These are phyloP conservation scores for Phlebopus sp. DNA, from an alignment of 1,284 basidiomycete genomes.

Conservation along the genomic window DNA sequence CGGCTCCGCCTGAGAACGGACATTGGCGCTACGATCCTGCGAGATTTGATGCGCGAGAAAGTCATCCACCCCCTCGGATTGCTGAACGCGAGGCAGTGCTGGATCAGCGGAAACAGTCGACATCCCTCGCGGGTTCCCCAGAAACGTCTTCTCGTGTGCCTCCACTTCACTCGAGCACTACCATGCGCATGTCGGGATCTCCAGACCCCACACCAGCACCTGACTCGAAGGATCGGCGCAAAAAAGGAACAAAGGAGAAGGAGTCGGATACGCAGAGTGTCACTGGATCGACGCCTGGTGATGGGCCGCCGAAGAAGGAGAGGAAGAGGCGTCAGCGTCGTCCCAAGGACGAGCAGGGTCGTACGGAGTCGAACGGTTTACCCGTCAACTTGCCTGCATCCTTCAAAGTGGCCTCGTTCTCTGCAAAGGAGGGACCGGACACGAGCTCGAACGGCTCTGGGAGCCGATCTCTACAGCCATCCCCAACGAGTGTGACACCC, in stretches of 20 bases:
- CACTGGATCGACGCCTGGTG: constrained; percentile 25
- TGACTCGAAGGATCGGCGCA: constrained; percentile 31
- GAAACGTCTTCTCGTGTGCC: constrained; percentile 32
- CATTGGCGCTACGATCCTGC: constrained; percentile 36
- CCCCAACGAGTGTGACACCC: constrained; percentile 59
- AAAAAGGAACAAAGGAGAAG: constrained; percentile 36
- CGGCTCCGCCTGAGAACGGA: constrained; percentile 18
- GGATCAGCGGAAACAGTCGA: constrained; percentile 25
- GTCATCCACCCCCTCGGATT: constrained; percentile 17
- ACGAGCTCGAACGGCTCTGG: constrained; percentile 61
- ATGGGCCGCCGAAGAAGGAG: constrained; percentile 39
- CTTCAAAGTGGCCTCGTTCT: constrained; percentile 38
- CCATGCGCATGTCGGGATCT: constrained; percentile 39
- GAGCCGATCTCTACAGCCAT: constrained; percentile 62
- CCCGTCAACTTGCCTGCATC: constrained; percentile 24
- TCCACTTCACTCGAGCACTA: constrained; percentile 25
- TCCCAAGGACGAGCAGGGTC: constrained; percentile 36
- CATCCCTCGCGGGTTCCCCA: constrained; percentile 30
- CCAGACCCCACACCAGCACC: constrained; percentile 35
- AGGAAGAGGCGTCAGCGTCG: constrained; percentile 38
- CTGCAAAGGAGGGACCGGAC: constrained; percentile 52
- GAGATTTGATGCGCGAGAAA: constrained; percentile 29
- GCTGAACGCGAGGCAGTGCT: constrained; percentile 18
- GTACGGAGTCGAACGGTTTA: constrained; percentile 22
- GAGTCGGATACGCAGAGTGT: constrained; percentile 40